Evolutionary conservation across 2,329 filamentous ascomycete genomes (phyloP), one percentile per base, ranked within the genome.

Genomic region (Fusarium sp.): DNA sequence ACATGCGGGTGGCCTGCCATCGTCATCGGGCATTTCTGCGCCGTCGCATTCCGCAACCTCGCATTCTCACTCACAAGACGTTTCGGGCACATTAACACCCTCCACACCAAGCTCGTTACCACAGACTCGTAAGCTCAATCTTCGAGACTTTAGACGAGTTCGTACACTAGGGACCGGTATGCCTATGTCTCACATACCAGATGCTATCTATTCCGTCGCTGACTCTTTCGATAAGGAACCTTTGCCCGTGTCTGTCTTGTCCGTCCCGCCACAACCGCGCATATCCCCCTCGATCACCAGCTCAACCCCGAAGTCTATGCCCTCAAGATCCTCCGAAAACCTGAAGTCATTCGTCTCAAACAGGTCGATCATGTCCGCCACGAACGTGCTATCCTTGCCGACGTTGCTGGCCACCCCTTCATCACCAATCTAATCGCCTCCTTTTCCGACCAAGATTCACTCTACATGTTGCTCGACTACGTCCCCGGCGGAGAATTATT

Each of bases 281-380:
- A 79, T 41, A 76, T 70, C 19, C 73, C 76, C n/a, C 72, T 78
- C 49, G 77, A 79, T 35, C 73, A 74, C 40, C 74, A 78, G 39
- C 70, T 73, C 37, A 69, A 82, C 53, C 78, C 81, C 55, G 74
- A 76, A 77, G 90, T 94, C n/a, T 94, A 90, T 79, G 92, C 92
- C 45, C 84, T 95, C 74, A 95, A 95, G 84, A 93, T 94, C 56
- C 79, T 95, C 68, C 88, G 91, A 66, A 90, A 90, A 75, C 84
- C 87, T 55, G 86, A 90, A 74, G 90, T 96, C 44, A 91, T 96
- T 77, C 90, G 90, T 67, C 86, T 95, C 59, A 95, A 95, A 83
- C 92, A 96, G 76, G 90, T 95, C 71, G 92, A 95, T 79, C 92
- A 96, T 79, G 92, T 95, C 55, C 90, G 91, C 64, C 92, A 94